These are phyloP conservation scores for Amauroascus niger DNA, from an alignment of 2,329 filamentous ascomycete species.

Conservation along the genomic window DNA sequence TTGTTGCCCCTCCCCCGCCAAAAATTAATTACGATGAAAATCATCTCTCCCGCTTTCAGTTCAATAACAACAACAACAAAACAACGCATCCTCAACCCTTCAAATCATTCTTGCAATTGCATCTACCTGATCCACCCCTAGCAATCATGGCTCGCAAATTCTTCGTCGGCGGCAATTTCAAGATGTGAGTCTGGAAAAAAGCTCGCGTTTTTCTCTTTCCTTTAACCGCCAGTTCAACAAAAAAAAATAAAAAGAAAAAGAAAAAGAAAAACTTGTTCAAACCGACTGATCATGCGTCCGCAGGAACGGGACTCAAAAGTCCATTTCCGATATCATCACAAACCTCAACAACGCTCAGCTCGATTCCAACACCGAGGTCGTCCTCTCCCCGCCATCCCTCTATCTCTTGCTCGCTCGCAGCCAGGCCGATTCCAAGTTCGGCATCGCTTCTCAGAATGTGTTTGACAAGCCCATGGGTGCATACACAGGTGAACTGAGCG, in stretches of 20 bases:
- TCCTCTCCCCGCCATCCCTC: slow-evolving; percentile 80
- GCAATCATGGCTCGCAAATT: slow-evolving; percentile 80
- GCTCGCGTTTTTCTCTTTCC: neutral
- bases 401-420: slow-evolving; percentile 84
- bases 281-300: neutral
- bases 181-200: slow-evolving; percentile 57
- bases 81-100: neutral
- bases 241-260: neutral
- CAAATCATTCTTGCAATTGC: neutral
- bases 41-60: neutral
- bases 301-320: slow-evolving; percentile 88
- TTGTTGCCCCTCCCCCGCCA: slow-evolving; percentile 10
- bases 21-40: too few species aligned
- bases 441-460: slow-evolving; percentile 92
- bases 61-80: neutral
- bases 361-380: slow-evolving; percentile 61
- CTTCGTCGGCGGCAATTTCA: slow-evolving; percentile 98
- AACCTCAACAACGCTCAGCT: slow-evolving; percentile 80
- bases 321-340: slow-evolving; percentile 81
- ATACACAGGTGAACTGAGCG: slow-evolving; percentile 94
- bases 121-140: slow-evolving; percentile 5
- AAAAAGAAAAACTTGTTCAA: neutral
- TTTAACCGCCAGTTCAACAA: neutral
- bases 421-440: slow-evolving; percentile 62
- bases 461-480: slow-evolving; percentile 95